phyloP scores from a whole-genome alignment of 768 basidiomycete species.

The Amanita exitialis region DNA sequence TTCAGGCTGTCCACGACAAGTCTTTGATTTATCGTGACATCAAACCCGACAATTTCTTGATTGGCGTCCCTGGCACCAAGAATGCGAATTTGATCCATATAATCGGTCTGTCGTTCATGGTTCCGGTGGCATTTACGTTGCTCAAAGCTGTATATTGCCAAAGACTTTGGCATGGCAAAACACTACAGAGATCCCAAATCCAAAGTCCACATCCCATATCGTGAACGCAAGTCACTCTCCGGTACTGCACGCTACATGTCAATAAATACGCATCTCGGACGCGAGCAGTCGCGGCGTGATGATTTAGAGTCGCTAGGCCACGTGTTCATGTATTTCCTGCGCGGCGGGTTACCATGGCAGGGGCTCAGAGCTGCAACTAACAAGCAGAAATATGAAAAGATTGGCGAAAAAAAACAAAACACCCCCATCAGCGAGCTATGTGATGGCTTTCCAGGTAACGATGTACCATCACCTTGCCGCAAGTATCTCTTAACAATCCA shows the following conservation, averaged over 20 bases:
- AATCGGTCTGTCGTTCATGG: constrained; percentile 50
- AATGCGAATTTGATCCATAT: constrained; percentile 82
- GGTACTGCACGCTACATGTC: constrained; percentile 99
- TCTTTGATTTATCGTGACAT: constrained; percentile 98
- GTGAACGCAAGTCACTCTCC: constrained; percentile 92
- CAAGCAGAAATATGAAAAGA: constrained; percentile 99
- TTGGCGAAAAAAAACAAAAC: constrained; percentile 97
- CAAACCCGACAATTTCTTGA: constrained; percentile 98
- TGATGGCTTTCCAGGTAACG: constrained; percentile 90
- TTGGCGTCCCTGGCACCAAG: constrained; percentile 89
- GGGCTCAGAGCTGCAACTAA: constrained; percentile 96
- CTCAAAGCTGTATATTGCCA: constrained; percentile 6
- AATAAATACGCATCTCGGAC: constrained; percentile 96
- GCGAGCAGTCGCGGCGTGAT: constrained; percentile 90
- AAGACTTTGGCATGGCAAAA: constrained; percentile 99
- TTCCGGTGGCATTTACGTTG: constrained; percentile 1
- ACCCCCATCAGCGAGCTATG: constrained; percentile 88
- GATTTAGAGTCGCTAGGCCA: constrained; percentile 96
- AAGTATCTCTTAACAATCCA: not conserved
- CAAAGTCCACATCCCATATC: constrained; percentile 97
- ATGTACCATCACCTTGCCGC: not conserved
- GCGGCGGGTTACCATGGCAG: constrained; percentile 97
- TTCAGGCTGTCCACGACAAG: constrained; percentile 97
- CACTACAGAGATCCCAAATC: constrained; percentile 98
- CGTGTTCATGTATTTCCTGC: constrained; percentile 98